A percentile compares a stretch with the other conserved stretches of the same genome.
Evolutionary conservation across 2,329 filamentous ascomycete species (phyloP).

Genomic region (Celoporthe dispersa): DNA sequence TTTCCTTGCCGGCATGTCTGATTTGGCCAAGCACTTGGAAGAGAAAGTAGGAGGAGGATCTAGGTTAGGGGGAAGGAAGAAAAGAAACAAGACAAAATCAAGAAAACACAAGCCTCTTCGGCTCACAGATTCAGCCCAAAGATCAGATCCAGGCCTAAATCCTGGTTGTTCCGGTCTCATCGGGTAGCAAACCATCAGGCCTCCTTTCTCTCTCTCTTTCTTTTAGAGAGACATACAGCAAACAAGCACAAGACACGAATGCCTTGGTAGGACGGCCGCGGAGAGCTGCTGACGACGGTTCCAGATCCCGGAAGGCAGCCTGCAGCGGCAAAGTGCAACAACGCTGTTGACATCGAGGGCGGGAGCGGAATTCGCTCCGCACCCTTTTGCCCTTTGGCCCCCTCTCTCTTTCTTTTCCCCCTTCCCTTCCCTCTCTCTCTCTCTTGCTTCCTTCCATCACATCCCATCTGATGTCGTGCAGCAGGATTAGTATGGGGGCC

Average conservation of each 20-base stretch:
- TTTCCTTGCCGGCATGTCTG: not conserved
- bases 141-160: not conserved
- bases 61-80: not conserved
- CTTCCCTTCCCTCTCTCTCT: not conserved
- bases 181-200: not conserved
- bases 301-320: slow-evolving; percentile 13
- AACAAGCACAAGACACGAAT: not conserved
- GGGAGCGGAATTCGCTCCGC: slow-evolving; percentile 10
- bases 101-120: not conserved
- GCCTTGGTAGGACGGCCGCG: slow-evolving; percentile 3
- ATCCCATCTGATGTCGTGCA: not conserved
- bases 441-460: not conserved
- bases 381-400: too few relatives aligned
- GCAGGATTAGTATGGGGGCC: not conserved
- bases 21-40: not conserved
- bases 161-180: not conserved
- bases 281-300: not conserved
- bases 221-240: not conserved
- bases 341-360: not conserved
- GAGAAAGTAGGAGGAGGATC: too few relatives aligned
- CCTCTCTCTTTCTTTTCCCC: not conserved
- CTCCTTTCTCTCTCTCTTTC: not conserved
- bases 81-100: not conserved
- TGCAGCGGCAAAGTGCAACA: not conserved
- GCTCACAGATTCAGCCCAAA: not conserved